These are phyloP conservation scores for Penicillium mononematosum DNA, from an alignment of 495 filamentous ascomycete species.

Conservation along the genomic window DNA sequence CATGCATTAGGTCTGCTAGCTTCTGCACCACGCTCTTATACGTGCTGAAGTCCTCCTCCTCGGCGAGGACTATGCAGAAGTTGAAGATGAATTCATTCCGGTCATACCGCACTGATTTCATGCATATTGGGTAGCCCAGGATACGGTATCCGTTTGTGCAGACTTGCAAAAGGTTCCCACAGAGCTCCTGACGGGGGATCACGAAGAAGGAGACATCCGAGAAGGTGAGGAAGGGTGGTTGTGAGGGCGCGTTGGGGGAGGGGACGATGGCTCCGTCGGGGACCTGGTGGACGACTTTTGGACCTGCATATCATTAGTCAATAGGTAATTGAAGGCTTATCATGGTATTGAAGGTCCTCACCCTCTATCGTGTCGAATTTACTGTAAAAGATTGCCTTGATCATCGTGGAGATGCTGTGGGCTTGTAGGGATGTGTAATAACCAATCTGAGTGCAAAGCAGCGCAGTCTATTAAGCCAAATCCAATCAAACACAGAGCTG, in stretches of 20 bases:
- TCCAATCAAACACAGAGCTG: not conserved
- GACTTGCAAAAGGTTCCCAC: conserved; percentile 75
- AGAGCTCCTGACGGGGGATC: conserved; percentile 89
- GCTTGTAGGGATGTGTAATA: too few relatives aligned
- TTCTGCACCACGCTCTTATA: conserved; percentile 85
- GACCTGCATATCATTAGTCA: conserved; percentile 53
- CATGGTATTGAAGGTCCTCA: conserved; percentile 31
- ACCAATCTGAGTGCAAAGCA: not conserved
- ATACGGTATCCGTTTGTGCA: conserved; percentile 75
- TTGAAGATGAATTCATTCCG: conserved; percentile 99
- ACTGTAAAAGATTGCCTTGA: conserved; percentile 94
- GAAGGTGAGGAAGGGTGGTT: conserved; percentile 76
- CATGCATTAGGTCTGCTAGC: conserved; percentile 78
- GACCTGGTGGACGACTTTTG: conserved; percentile 61
- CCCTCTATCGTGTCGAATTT: conserved; percentile 90
- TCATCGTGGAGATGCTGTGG: conserved; percentile 46
- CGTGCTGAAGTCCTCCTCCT: conserved; percentile 61
- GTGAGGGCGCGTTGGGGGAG: conserved; percentile 46
- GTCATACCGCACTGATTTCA: conserved; percentile 69
- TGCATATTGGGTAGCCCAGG: conserved; percentile 85
- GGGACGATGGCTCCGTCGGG: conserved; percentile 69
- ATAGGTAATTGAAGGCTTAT: not conserved
- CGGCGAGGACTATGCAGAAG: conserved; percentile 81
- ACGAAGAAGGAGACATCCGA: conserved; percentile 80
- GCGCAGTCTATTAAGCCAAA: not conserved